phyloP scores from a whole-genome alignment of 2,329 filamentous ascomycete genomes.

The Aspergillus ruber region DNA sequence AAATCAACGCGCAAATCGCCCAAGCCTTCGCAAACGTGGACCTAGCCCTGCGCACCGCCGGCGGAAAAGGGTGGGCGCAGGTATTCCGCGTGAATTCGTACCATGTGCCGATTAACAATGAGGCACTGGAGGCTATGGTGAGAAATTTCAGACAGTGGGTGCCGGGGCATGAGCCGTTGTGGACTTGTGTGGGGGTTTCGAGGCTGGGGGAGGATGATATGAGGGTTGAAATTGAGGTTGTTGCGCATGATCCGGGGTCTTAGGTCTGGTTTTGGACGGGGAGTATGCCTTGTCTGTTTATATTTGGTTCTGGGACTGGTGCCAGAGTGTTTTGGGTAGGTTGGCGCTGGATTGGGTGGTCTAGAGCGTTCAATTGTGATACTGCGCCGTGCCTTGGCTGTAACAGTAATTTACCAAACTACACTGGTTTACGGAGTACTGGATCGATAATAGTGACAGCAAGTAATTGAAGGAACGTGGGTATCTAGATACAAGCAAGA shows the following conservation, averaged over 20 bases:
- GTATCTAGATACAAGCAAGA: too few species aligned
- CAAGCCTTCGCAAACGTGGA: conserved; percentile 55
- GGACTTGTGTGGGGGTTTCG: conserved; percentile 49
- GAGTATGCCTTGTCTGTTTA: too few species aligned
- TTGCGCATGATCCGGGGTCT: conserved; percentile 34
- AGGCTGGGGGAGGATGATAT: conserved; percentile 46
- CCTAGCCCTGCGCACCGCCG: conserved; percentile 44
- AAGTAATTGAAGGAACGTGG: too few species aligned
- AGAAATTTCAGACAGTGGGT: conserved; percentile 46
- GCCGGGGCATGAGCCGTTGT: conserved; percentile 48
- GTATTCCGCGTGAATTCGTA: conserved; percentile 47
- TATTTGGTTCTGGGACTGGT: too few species aligned
- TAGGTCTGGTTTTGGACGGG: background rate
- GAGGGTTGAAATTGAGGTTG: conserved; percentile 55
- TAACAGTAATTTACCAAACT: too few species aligned
- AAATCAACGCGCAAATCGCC: conserved; percentile 44
- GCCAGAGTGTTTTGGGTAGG: too few species aligned
- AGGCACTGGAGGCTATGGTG: conserved; percentile 37
- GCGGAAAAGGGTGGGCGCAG: conserved; percentile 44
- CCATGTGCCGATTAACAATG: conserved; percentile 38
- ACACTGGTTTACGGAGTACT: too few species aligned
- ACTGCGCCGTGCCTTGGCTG: too few species aligned
- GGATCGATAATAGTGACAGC: too few species aligned
- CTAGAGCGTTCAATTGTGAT: too few species aligned
- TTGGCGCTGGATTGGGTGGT: too few species aligned